Percentiles rank a stretch among this genome's conserved stretches.
phyloP scores from a whole-genome alignment of 371 early-diverging fungal genomes.

The Syncephalastrum monosporum region DNA sequence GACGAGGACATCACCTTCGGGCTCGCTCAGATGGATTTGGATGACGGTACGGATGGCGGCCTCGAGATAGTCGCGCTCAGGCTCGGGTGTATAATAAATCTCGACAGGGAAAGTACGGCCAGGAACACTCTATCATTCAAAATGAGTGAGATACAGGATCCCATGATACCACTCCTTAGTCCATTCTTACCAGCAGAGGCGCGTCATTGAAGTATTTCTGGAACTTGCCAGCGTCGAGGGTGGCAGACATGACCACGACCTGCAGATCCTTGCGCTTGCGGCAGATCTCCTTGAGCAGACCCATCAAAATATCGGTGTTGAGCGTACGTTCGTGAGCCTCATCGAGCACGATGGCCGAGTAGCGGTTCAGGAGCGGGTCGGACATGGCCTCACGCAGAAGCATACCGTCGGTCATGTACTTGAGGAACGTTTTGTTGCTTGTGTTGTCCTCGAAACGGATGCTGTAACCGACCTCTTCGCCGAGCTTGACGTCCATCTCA shows the following conservation, averaged over 20 bases:
- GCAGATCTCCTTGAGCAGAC: conserved; percentile 78
- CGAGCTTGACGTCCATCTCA: conserved; percentile 87
- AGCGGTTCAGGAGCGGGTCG: conserved; percentile 82
- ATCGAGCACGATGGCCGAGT: conserved; percentile 94
- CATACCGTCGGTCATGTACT: conserved; percentile 99
- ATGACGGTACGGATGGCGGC: conserved; percentile 83
- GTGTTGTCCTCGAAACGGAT: conserved; percentile 97
- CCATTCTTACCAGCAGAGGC: conserved; percentile 49
- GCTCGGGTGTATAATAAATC: conserved; percentile 86
- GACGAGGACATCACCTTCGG: conserved; percentile 85
- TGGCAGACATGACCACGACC: conserved; percentile 93
- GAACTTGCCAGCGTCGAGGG: conserved; percentile 86
- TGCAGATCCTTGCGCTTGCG: conserved; percentile 71
- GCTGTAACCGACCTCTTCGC: conserved; percentile 94
- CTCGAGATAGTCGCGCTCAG: conserved; percentile 87
- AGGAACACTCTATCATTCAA: conserved; percentile 56
- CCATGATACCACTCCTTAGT: neutral
- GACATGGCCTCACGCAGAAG: conserved; percentile 95
- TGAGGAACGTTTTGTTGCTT: conserved; percentile 78
- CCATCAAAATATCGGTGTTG: conserved; percentile 97
- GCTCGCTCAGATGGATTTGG: conserved; percentile 83
- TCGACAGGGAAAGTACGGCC: conserved; percentile 93
- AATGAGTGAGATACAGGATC: neutral
- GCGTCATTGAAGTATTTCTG: conserved; percentile 83
- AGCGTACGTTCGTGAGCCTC: conserved; percentile 98